Conservation (phyloP, 2,329 filamentous ascomycete genomes). For the Beauveria sp. region DNA sequence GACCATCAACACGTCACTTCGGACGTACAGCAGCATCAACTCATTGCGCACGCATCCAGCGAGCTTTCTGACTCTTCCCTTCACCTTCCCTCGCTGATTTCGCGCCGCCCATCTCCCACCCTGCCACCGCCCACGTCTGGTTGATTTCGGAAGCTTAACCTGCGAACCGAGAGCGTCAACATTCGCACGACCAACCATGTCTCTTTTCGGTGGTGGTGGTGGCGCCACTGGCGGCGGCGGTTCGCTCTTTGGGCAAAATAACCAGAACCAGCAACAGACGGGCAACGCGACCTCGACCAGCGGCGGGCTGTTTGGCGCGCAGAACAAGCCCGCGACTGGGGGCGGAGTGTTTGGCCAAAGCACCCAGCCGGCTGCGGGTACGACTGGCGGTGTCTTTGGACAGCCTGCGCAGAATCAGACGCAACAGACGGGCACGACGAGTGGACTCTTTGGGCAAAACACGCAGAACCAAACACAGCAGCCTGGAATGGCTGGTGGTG, state of each 20-base stretch:
- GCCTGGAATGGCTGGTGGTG: constrained; percentile 13
- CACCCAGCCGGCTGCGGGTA: background rate
- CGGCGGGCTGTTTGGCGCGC: constrained; percentile 15
- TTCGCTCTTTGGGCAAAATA: constrained; percentile 18
- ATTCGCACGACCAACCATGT: constrained; percentile 11
- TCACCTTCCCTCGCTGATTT: background rate
- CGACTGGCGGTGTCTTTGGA: constrained; percentile 13
- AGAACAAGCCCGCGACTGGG: constrained; percentile 10
- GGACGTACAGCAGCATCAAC: background rate
- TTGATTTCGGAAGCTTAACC: constrained; percentile 17
- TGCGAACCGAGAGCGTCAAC: constrained; percentile 5
- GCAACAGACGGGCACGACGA: constrained; percentile 2
- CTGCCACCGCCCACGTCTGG: constrained; percentile 30
- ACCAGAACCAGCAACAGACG: constrained; percentile 12
- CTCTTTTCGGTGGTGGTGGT: constrained; percentile 13
- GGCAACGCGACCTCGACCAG: background rate
- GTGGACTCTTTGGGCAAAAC: constrained; percentile 13
- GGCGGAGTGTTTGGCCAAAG: constrained; percentile 13
- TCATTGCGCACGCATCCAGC: background rate
- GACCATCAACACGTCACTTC: background rate
- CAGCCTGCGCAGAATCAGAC: constrained; percentile 6
- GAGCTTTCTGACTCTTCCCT: background rate
- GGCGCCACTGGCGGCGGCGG: constrained; percentile 14
- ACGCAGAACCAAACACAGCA: constrained; percentile 10
- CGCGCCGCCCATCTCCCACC: background rate